These are phyloP conservation scores for Colletotrichum magnum DNA, from an alignment of 2,329 filamentous ascomycete genomes.

Conservation along the genomic window DNA sequence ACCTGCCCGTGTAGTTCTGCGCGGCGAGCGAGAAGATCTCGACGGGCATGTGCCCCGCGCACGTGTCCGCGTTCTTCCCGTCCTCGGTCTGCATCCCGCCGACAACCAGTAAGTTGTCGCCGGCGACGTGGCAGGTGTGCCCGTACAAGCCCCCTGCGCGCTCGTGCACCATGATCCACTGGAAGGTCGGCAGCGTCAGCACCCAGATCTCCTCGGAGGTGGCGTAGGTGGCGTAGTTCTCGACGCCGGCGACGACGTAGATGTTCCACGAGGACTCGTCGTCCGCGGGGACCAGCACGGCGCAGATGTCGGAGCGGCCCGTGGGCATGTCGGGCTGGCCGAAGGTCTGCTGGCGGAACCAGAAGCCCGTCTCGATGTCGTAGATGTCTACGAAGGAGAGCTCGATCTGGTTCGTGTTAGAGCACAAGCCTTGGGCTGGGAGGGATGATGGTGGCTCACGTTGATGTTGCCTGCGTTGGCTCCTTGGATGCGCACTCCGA, in stretches of 20 bases:
- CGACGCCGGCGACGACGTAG: slow-evolving; percentile 42
- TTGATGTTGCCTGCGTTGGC: slow-evolving; percentile 24
- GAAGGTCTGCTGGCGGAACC: slow-evolving; percentile 44
- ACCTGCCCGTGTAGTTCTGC: slow-evolving; percentile 47
- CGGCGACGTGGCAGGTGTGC: slow-evolving; percentile 39
- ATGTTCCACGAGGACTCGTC: slow-evolving; percentile 43
- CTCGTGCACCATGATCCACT: slow-evolving; percentile 41
- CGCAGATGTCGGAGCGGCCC: slow-evolving; percentile 43
- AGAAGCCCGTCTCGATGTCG: slow-evolving; percentile 42
- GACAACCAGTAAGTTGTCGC: slow-evolving; percentile 39
- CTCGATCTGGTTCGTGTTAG: slow-evolving; percentile 31
- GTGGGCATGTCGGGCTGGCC: slow-evolving; percentile 38
- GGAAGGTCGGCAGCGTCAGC: slow-evolving; percentile 42
- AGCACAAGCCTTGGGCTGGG: fast-evolving
- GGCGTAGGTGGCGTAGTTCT: slow-evolving; percentile 37
- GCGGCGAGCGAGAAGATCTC: slow-evolving; percentile 42
- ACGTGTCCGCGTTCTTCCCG: slow-evolving; percentile 26
- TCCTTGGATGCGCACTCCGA: slow-evolving; percentile 11
- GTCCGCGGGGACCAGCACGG: slow-evolving; percentile 39
- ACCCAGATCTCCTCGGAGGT: slow-evolving; percentile 35
- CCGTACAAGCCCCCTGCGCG: slow-evolving; percentile 40
- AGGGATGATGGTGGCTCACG: background rate
- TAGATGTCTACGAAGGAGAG: slow-evolving; percentile 42
- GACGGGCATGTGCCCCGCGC: slow-evolving; percentile 43
- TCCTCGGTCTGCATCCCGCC: slow-evolving; percentile 42